phyloP scores from a whole-genome alignment of 2,329 filamentous ascomycete genomes.

The Aspergillus sp. region DNA sequence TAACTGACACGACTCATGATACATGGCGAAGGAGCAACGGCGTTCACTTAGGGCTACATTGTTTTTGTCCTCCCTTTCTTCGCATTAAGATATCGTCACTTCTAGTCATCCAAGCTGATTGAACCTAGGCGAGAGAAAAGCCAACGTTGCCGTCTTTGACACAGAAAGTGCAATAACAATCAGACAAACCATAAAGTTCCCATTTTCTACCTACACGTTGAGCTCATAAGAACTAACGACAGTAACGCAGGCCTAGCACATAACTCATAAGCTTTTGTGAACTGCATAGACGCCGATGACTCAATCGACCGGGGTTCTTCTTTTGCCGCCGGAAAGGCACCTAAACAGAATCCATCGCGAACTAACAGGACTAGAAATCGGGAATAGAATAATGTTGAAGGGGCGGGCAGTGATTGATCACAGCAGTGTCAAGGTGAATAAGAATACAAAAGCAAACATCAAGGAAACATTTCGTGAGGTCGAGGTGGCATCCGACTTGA shows the following conservation, averaged over 20 bases:
- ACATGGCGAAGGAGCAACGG: background rate
- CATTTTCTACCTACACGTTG: background rate
- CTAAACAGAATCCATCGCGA: background rate
- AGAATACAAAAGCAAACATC: slow-evolving; percentile 15
- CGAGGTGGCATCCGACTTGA: slow-evolving; percentile 20
- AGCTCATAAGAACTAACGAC: slow-evolving; percentile 3
- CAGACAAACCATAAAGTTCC: background rate
- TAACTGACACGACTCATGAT: slow-evolving; percentile 1
- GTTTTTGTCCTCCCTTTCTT: background rate
- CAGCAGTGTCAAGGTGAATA: slow-evolving; percentile 15
- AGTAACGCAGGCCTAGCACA: slow-evolving; percentile 8
- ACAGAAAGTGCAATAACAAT: background rate
- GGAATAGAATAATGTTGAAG: background rate
- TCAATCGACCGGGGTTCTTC: background rate
- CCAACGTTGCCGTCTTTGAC: background rate
- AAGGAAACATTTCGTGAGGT: background rate
- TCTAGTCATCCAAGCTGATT: background rate
- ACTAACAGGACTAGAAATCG: background rate
- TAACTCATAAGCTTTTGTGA: background rate
- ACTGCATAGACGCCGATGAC: background rate
- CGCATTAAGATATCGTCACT: background rate
- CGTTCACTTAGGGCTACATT: background rate
- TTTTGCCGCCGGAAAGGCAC: background rate
- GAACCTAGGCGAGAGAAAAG: background rate
- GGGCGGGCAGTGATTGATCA: background rate